Conservation (phyloP, 2,329 filamentous ascomycete genomes). For the Purpureocillium lavendulum region DNA sequence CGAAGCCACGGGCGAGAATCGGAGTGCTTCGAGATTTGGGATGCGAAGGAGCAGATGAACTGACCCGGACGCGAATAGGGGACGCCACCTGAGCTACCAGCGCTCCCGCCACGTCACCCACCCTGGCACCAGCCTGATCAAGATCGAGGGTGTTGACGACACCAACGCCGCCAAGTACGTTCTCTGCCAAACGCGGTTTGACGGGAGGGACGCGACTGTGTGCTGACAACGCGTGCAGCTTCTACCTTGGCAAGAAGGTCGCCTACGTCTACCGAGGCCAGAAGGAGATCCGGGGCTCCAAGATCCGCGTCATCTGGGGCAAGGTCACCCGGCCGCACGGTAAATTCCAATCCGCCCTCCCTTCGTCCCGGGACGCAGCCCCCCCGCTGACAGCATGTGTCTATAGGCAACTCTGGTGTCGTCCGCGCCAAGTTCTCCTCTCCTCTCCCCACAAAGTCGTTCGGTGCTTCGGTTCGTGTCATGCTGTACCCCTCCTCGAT, state of each 20-base stretch:
- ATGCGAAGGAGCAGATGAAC: conserved; percentile 9
- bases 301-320: conserved; percentile 99
- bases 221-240: conserved; percentile 38
- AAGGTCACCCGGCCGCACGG: conserved; percentile 95
- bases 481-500: conserved; percentile 98
- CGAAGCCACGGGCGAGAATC: too few relatives aligned
- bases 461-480: conserved; percentile 91
- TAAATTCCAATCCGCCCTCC: conserved; percentile 34
- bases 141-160: conserved; percentile 97
- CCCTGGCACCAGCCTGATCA: conserved; percentile 87
- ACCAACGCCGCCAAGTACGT: conserved; percentile 78
- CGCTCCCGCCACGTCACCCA: conserved; percentile 87
- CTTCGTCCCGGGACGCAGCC: not conserved
- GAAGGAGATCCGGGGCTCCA: conserved; percentile 92
- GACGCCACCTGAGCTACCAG: conserved; percentile 97
- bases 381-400: not conserved
- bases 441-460: conserved; percentile 94
- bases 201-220: not conserved
- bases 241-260: conserved; percentile 98
- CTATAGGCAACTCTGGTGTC: conserved; percentile 89
- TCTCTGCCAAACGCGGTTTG: not conserved
- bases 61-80: conserved; percentile 48
- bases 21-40: not conserved
- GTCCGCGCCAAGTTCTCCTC: conserved; percentile 95
- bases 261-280: conserved; percentile 97